Base-by-base conservation (phyloP, 2,329 filamentous ascomycete genomes). In the Xylaria sp. region DNA sequence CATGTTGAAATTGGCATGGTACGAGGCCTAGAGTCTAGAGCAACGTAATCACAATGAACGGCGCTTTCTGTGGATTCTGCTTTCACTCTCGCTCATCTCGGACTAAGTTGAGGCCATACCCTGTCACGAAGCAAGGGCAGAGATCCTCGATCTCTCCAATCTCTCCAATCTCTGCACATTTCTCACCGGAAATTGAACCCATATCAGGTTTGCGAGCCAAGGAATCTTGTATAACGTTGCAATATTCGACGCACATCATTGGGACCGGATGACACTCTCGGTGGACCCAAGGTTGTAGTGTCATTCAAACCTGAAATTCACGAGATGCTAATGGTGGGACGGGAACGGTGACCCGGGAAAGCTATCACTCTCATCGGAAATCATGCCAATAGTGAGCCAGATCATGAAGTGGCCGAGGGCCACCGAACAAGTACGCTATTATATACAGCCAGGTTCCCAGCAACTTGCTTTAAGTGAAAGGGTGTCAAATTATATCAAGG, bases 121-220 rank as follows among this genome's bases (percentile, higher is more conserved):
- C 41, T 31, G 25, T n/a, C 51, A 52, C 43, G 12, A 59, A 62
- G 41, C 2, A 52, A 57, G 66, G 56, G 46, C 46, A 68, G 57
- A 68, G 57, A 68, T 68, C 62, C 20, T 62, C 66, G 33, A 15
- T 18, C 25, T 49, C 56, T 49, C 51, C n/a, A 52, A 15, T 18
- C 25, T 49, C 56, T 49, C 51, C n/a, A 52, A 62, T 62, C 48
- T 36, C 23, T 43, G 18, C 48, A 23, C 65, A 25, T 58, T 46
- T 20, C 10, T 36, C 31, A 46, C 46, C 20, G 52, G 23, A 36
- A 18, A 20, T 52, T 36, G 39, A 31, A 41, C 48, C 28, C 43
- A 23, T 56, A 60, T 56, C 43, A 23, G 49, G 51, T 46, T 52
- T 13, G n/a, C 39, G 20, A 65, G 39, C 31, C 12, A 28, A 25